Evolutionary conservation across 805 yeast species (phyloP).

Genomic region (Saccharomycopsis malanga): DNA sequence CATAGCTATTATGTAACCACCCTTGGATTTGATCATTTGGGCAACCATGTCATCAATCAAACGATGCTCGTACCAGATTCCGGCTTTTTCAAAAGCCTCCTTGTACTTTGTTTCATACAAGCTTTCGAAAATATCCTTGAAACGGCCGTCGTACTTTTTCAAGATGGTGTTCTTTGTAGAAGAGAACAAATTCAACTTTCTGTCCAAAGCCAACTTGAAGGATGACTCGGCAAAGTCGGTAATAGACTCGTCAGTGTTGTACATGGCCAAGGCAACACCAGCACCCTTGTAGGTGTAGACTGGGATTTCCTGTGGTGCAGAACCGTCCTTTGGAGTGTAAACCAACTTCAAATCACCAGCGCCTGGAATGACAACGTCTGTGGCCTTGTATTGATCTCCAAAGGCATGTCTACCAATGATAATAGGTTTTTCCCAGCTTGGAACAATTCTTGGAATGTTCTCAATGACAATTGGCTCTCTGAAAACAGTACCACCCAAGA

Average conservation of each 20-base stretch:
- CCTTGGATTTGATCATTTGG: conserved; percentile 92
- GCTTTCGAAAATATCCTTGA: conserved; percentile 86
- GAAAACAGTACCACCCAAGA: conserved; percentile 93
- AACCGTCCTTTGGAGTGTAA: conserved; percentile 63
- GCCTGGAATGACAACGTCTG: conserved; percentile 71
- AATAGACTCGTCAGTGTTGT: conserved; percentile 90
- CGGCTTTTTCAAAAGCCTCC: conserved; percentile 60
- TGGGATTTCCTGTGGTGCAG: conserved; percentile 45
- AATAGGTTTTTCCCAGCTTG: conserved; percentile 92
- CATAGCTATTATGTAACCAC: conserved; percentile 93
- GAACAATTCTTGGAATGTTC: conserved; percentile 77
- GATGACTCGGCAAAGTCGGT: conserved; percentile 88
- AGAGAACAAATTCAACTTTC: conserved; percentile 73
- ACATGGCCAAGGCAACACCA: conserved; percentile 84
- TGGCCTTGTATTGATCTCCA: conserved; percentile 95
- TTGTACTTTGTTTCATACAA: conserved; percentile 68
- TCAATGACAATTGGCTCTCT: conserved; percentile 94
- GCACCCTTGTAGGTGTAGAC: conserved; percentile 65
- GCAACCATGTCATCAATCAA: conserved; percentile 98
- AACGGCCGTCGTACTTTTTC: conserved; percentile 90
- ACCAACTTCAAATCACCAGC: conserved; percentile 76
- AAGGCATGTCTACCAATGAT: conserved; percentile 96
- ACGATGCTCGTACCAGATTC: conserved; percentile 97
- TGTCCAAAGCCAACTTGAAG: conserved; percentile 76
- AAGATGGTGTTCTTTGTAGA: conserved; percentile 93